phyloP scores from a whole-genome alignment of 2,329 filamentous ascomycete genomes.

The Paraphaeosphaeria minitans region DNA sequence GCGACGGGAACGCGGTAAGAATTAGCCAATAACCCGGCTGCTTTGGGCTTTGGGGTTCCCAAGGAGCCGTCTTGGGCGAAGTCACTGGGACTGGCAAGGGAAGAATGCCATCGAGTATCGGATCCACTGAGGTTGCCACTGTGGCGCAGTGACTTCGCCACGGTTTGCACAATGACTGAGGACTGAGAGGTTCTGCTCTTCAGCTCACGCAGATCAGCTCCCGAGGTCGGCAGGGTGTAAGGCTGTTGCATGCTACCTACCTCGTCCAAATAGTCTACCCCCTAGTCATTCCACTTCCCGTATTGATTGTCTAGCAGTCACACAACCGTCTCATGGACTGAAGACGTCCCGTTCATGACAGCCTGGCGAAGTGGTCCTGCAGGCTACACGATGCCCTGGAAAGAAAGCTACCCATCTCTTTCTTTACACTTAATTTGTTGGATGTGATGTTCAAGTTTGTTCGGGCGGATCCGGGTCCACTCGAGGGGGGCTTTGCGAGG shows the following conservation, averaged over 20 bases:
- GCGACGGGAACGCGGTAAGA: too few species aligned
- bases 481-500: not conserved
- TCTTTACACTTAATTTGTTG: not conserved
- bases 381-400: not conserved
- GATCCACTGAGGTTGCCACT: not conserved
- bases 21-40: too few species aligned
- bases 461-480: not conserved
- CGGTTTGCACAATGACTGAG: not conserved
- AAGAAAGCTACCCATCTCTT: not conserved
- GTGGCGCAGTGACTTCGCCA: constrained; percentile 6
- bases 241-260: not conserved
- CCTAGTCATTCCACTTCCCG: not conserved
- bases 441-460: not conserved
- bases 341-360: not conserved
- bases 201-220: not conserved
- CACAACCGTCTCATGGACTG: not conserved
- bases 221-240: not conserved
- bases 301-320: not conserved
- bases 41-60: too few species aligned
- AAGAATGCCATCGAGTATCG: not conserved
- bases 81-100: not conserved
- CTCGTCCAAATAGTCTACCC: too few species aligned
- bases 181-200: not conserved
- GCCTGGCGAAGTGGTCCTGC: not conserved
- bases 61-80: not conserved